phyloP scores from a whole-genome alignment of 2,329 filamentous ascomycete genomes.

The Penicillium sp. region DNA sequence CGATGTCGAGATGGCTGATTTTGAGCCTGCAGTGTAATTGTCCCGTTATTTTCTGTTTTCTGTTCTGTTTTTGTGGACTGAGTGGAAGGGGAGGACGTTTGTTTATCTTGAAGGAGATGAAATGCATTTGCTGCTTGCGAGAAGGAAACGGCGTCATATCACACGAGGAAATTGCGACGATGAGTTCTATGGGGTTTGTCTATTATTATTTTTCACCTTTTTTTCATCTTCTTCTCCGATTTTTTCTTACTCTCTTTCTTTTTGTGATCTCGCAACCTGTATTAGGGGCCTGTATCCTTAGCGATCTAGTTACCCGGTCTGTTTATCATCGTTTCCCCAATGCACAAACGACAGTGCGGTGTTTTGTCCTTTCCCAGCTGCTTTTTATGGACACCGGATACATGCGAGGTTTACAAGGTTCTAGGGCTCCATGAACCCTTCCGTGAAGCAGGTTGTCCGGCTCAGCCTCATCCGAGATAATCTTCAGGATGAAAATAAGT shows the following conservation, averaged over 20 bases:
- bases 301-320: neutral
- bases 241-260: neutral
- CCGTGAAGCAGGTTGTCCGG: neutral
- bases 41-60: neutral
- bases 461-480: neutral
- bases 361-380: neutral
- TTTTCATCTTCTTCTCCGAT: neutral
- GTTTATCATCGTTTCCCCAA: neutral
- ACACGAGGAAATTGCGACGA: slow-evolving; percentile 23
- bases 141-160: slow-evolving; percentile 13
- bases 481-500: neutral
- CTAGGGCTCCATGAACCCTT: neutral
- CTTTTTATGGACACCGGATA: neutral
- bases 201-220: neutral
- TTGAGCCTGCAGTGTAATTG: slow-evolving; percentile 20
- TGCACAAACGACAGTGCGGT: slow-evolving; percentile 1
- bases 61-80: neutral
- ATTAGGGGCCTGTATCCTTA: neutral
- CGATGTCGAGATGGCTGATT: slow-evolving; percentile 33
- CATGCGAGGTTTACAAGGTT: neutral
- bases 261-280: neutral
- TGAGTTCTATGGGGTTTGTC: slow-evolving; percentile 10
- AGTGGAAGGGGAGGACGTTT: neutral
- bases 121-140: slow-evolving; percentile 13
- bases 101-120: neutral